Base-by-base conservation (phyloP, 352 stramenopile genomes). In the Discostella stelligera region DNA sequence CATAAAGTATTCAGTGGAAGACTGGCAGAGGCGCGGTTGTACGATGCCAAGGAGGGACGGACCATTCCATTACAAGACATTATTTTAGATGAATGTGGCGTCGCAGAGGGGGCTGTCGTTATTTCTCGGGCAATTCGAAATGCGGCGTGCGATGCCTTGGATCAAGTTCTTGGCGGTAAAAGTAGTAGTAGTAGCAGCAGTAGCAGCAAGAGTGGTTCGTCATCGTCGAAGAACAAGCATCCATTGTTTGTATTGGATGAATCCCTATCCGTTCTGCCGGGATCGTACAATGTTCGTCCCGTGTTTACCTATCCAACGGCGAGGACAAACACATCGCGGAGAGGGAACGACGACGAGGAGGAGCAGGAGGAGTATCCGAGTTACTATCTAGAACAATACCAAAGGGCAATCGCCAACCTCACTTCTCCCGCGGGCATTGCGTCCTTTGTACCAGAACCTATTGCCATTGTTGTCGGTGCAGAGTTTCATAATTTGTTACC, bases 401-500 rank as follows among this genome's bases (percentile, higher is more conserved):
- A 44, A 30, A 27, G 55, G 20, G 50, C 56, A 23, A 48, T 69
- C 0, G 21, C 69, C 8, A 30, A 65, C 20, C 25, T 85, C 0
- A 67, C 67, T 7, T 74, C 53, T 52, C 68, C 77, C 25, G 37
- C 53, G 9, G 69, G 54, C 7, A 79, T 84, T 46, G 55, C 66
- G 2, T 39, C 65, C 0, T 83, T 71, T 60, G 77, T 90, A 37
- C 77, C 81, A 13, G 84, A 93, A 66, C 83, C 85, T 10, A 68
- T 91, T 2, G 85, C 87, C 18, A 76, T 80, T 52, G 69, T 91
- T 27, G 78, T 73, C 56, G 87, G 85, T 30, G 87, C 87, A 7
- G 76, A 90, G 49, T 66, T 67, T 44, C 69, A 78, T 21, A 76
- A 75, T 66, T 73, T 90, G 23, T 53, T 92, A 0, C 84, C 86